Percentiles rank a stretch among this genome's conserved stretches.
Evolutionary conservation across 2,329 filamentous ascomycete species (phyloP).

Genomic region (Apiospora phragmitis): DNA sequence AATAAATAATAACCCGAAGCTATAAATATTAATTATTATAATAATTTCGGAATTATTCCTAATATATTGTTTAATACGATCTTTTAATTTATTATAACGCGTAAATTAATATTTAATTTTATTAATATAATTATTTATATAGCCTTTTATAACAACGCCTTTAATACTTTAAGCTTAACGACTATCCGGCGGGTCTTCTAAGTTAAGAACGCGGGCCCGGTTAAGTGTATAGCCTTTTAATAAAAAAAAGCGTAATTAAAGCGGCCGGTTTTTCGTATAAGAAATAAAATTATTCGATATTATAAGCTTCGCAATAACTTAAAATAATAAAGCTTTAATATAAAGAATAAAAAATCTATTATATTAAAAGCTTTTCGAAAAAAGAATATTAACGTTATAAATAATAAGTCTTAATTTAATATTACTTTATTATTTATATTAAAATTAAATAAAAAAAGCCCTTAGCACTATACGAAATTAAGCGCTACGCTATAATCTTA

Average conservation of each 20-base stretch:
- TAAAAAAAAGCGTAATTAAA: not conserved
- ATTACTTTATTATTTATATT: not conserved
- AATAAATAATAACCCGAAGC: conserved; percentile 30
- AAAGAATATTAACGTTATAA: conserved; percentile 22
- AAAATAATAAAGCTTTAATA: conserved; percentile 25
- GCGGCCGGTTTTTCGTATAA: not conserved
- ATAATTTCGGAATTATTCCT: conserved; percentile 6
- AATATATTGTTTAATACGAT: conserved; percentile 24
- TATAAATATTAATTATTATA: conserved; percentile 17
- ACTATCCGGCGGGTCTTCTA: not conserved
- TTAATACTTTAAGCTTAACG: not conserved
- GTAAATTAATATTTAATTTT: not conserved
- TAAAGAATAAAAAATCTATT: conserved; percentile 20
- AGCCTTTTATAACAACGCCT: not conserved
- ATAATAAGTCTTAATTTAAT: conserved; percentile 21
- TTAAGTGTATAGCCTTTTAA: not conserved
- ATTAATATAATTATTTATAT: conserved; percentile 1
- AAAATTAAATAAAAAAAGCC: conserved; percentile 21
- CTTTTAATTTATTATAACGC: conserved; percentile 13
- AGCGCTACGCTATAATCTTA: conserved; percentile 31
- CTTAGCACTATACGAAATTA: conserved; percentile 29
- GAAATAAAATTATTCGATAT: conserved; percentile 25
- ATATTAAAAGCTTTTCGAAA: conserved; percentile 19
- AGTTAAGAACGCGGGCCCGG: not conserved
- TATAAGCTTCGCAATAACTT: conserved; percentile 29